A percentile compares a stretch with the other conserved stretches of the same genome.
Conservation (phyloP, 2,329 filamentous ascomycete species). For the Monilinia fructicola region DNA sequence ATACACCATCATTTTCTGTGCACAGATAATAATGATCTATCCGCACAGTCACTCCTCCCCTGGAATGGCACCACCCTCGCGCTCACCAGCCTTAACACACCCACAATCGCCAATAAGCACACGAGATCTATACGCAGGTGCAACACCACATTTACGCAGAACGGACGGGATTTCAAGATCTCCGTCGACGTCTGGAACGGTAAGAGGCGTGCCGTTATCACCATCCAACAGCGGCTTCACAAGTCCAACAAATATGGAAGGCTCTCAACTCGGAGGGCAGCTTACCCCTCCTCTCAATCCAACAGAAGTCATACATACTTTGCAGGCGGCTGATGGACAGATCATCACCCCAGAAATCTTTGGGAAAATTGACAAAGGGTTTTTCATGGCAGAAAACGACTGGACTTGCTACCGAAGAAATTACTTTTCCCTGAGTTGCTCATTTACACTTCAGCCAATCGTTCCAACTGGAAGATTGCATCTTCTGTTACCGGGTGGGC, state of each 20-base stretch:
- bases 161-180: conserved; percentile 39
- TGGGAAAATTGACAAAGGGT: conserved; percentile 69
- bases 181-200: conserved; percentile 35
- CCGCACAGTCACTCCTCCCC: conserved; percentile 36
- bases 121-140: conserved; percentile 39
- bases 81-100: conserved; percentile 39
- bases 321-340: conserved; percentile 51
- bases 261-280: conserved; percentile 29
- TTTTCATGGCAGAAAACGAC: conserved; percentile 63
- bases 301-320: conserved; percentile 47
- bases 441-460: conserved; percentile 56
- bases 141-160: conserved; percentile 38
- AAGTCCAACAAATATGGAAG: conserved; percentile 41
- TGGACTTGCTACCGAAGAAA: conserved; percentile 76
- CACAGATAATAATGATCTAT: conserved; percentile 38
- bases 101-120: conserved; percentile 37
- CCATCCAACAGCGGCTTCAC: conserved; percentile 41
- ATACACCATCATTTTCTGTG: conserved; percentile 29
- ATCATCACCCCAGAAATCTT: conserved; percentile 61
- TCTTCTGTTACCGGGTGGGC: conserved; percentile 33
- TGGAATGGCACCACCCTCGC: conserved; percentile 39
- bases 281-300: conserved; percentile 41
- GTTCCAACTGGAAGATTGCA: conserved; percentile 46
- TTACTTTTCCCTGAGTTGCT: conserved; percentile 68
- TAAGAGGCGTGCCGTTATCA: conserved; percentile 39